Evolutionary conservation across 371 early-diverging fungal species (phyloP).

Genomic region (Encephalitozoon intestinalis): DNA sequence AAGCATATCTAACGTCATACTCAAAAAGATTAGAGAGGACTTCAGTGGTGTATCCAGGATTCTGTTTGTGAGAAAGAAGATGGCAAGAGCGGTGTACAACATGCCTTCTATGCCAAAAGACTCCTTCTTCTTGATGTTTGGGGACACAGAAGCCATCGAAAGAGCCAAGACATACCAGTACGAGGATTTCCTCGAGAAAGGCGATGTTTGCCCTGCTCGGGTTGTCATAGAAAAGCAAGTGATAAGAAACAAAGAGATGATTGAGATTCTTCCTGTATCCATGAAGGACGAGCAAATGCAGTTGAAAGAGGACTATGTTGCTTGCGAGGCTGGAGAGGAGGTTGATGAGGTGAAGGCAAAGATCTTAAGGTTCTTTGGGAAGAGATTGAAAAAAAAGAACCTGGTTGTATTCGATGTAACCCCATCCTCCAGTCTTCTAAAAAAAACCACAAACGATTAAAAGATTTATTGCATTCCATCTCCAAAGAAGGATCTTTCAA

Average conservation of each 20-base stretch:
- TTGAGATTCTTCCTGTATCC: conserved; percentile 7
- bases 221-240: conserved; percentile 13
- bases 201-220: background rate
- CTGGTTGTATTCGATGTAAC: background rate
- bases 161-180: conserved; percentile 9
- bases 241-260: conserved; percentile 10
- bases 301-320: conserved; percentile 29
- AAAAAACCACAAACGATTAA: background rate
- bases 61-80: conserved; percentile 22
- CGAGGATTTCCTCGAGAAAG: conserved; percentile 1
- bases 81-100: conserved; percentile 11
- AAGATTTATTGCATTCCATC: background rate
- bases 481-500: conserved; percentile 24
- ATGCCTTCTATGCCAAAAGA: background rate
- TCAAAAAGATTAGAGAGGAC: conserved; percentile 22
- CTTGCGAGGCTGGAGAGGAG: background rate
- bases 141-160: conserved; percentile 3
- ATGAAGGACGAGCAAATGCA: background rate
- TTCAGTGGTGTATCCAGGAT: background rate
- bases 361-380: conserved; percentile 22
- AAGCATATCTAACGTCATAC: background rate
- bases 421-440: background rate
- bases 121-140: conserved; percentile 19
- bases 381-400: conserved; percentile 10
- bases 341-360: background rate